A percentile compares a stretch with the other conserved stretches of the same genome.
Evolutionary conservation across 2,329 filamentous ascomycete species (phyloP).

Genomic region (Neofusicoccum umdonicola): DNA sequence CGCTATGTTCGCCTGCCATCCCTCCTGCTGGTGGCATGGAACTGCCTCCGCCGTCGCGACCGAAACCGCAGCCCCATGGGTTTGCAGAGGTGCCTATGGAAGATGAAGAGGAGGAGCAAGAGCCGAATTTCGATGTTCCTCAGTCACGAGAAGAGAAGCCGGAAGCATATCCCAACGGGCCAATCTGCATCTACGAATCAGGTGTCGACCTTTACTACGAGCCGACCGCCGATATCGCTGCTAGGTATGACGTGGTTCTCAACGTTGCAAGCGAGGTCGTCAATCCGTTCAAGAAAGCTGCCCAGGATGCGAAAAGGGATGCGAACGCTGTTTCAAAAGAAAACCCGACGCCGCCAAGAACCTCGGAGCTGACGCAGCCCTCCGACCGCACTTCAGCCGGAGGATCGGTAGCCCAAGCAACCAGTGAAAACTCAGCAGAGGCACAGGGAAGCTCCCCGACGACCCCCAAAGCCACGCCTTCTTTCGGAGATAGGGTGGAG

Average conservation of each 20-base stretch:
- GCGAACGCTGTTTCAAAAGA: constrained; percentile 10
- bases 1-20: constrained; percentile 52
- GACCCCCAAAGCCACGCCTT: constrained; percentile 53
- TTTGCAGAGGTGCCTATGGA: constrained; percentile 63
- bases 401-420: constrained; percentile 17
- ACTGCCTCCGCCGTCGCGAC: constrained; percentile 41
- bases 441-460: constrained; percentile 41
- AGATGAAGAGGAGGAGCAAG: constrained; percentile 61
- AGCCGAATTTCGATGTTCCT: constrained; percentile 54
- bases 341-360: constrained; percentile 12
- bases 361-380: constrained; percentile 5
- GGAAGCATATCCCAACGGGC: constrained; percentile 77
- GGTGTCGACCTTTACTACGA: constrained; percentile 78
- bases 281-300: constrained; percentile 62
- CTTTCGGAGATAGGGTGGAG: constrained; percentile 21
- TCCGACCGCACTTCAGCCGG: constrained; percentile 20
- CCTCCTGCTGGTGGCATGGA: constrained; percentile 52
- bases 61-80: constrained; percentile 34
- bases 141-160: constrained; percentile 68
- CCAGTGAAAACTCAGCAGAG: constrained; percentile 16
- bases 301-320: constrained; percentile 18
- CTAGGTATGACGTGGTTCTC: constrained; percentile 76
- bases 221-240: constrained; percentile 73
- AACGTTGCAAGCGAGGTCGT: constrained; percentile 80
- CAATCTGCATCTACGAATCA: constrained; percentile 77